A percentile compares a stretch with the other conserved stretches of the same genome.
phyloP scores from a whole-genome alignment of 2,329 filamentous ascomycete species.

The Dactylellina leptospora region DNA sequence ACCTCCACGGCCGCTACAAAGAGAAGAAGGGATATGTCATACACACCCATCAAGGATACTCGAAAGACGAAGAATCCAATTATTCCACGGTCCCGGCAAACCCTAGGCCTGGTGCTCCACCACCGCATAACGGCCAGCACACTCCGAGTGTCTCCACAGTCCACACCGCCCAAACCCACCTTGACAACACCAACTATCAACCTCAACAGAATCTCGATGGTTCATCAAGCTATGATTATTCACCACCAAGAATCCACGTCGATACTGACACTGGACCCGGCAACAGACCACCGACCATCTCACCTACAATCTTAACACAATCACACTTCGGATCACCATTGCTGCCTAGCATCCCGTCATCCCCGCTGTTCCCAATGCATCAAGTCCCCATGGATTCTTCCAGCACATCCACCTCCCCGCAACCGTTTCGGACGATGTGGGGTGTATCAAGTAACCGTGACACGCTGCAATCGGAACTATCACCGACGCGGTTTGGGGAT shows the following conservation, averaged over 20 bases:
- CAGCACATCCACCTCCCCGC: background rate
- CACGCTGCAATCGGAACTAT: conserved; percentile 7
- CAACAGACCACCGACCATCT: conserved; percentile 33
- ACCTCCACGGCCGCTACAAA: conserved; percentile 33
- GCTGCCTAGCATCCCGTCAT: conserved; percentile 41
- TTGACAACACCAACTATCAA: background rate
- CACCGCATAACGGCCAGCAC: background rate
- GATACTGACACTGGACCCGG: conserved; percentile 17
- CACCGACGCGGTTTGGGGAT: conserved; percentile 1
- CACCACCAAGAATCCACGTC: conserved; percentile 34
- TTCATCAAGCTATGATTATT: conserved; percentile 29
- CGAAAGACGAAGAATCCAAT: conserved; percentile 31
- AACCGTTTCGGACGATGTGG: conserved; percentile 12
- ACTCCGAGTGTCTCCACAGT: background rate
- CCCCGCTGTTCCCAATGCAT: conserved; percentile 34
- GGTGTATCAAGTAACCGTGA: conserved; percentile 13
- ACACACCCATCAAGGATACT: background rate
- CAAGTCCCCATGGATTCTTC: conserved; percentile 1
- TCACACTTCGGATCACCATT: conserved; percentile 43
- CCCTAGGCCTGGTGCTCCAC: background rate
- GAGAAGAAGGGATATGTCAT: conserved; percentile 22
- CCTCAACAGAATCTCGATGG: too few species aligned
- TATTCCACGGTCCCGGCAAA: conserved; percentile 6
- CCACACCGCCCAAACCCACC: conserved; percentile 1
- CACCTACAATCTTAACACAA: conserved; percentile 33